Evolutionary conservation across 1,139 yeast genomes (phyloP).

Genomic region (Geotrichum carabidarum): DNA sequence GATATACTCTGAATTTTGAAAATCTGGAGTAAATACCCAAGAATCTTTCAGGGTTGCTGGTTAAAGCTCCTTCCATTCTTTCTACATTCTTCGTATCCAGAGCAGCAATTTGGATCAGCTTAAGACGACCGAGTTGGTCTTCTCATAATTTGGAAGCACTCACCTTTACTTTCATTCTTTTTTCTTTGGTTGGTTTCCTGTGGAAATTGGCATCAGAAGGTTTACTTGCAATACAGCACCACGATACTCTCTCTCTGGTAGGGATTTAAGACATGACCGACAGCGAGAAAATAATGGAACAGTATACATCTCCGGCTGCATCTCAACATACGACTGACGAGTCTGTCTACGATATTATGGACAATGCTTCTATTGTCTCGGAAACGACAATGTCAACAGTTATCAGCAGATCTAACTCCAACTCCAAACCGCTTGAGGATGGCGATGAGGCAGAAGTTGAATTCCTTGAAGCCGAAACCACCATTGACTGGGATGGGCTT

Average conservation of each 20-base stretch:
- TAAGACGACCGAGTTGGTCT: too few relatives aligned
- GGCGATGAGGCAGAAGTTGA: background rate
- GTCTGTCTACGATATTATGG: background rate
- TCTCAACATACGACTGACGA: background rate
- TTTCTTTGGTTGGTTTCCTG: background rate
- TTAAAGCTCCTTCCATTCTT: too few relatives aligned
- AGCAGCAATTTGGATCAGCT: too few relatives aligned
- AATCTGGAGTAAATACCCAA: too few relatives aligned
- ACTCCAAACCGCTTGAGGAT: background rate
- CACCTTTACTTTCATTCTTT: background rate
- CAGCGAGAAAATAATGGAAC: background rate
- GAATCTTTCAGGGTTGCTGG: too few relatives aligned
- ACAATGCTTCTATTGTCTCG: background rate
- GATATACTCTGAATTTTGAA: too few relatives aligned
- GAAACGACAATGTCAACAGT: conserved; percentile 1
- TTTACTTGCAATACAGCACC: background rate
- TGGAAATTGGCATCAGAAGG: background rate
- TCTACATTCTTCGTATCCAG: too few relatives aligned
- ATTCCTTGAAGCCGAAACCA: background rate
- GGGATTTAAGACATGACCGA: background rate
- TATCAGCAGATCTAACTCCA: background rate
- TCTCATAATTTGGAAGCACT: background rate
- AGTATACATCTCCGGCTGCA: background rate
- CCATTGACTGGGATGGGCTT: conserved; percentile 18
- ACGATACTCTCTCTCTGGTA: background rate